phyloP scores from a whole-genome alignment of 2,329 filamentous ascomycete species.

The Fusarium sambucinum region DNA sequence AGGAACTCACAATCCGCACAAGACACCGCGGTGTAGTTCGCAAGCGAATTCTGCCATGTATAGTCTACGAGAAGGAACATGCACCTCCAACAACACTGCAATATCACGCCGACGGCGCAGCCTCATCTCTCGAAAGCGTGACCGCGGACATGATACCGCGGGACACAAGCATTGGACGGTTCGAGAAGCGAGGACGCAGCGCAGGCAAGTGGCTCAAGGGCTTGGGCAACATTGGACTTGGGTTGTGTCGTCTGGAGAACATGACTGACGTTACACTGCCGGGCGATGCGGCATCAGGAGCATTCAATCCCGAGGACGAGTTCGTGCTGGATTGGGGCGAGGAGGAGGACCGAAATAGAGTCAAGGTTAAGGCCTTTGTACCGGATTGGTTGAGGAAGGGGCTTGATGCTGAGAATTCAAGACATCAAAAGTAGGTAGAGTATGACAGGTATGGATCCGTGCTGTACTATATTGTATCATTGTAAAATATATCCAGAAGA shows the following conservation, averaged over 20 bases:
- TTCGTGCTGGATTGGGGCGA: conserved; percentile 69
- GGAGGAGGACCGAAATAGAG: conserved; percentile 52
- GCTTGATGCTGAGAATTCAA: conserved; percentile 50
- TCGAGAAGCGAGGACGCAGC: conserved; percentile 72
- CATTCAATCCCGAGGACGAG: conserved; percentile 71
- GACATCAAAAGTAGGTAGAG: conserved; percentile 31
- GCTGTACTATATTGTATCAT: conserved; percentile 33
- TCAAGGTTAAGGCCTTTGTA: conserved; percentile 83
- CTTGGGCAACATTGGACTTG: conserved; percentile 87
- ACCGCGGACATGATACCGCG: conserved; percentile 56
- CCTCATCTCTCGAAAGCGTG: conserved; percentile 42
- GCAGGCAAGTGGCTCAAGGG: conserved; percentile 85
- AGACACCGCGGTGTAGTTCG: conserved; percentile 93
- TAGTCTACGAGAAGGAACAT: conserved; percentile 70
- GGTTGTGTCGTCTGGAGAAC: conserved; percentile 85
- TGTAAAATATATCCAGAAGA: conserved; percentile 1
- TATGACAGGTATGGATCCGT: neutral
- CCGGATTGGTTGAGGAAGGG: conserved; percentile 76
- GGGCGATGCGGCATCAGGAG: conserved; percentile 73
- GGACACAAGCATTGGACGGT: conserved; percentile 63
- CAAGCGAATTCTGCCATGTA: conserved; percentile 86
- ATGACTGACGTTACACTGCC: conserved; percentile 86
- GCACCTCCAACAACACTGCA: conserved; percentile 56
- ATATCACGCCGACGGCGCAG: conserved; percentile 57
- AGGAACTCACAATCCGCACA: conserved; percentile 96